These are phyloP conservation scores for Fraxinus latifolia DNA, from an alignment of 305 asterid genomes.

Conservation along the genomic window DNA sequence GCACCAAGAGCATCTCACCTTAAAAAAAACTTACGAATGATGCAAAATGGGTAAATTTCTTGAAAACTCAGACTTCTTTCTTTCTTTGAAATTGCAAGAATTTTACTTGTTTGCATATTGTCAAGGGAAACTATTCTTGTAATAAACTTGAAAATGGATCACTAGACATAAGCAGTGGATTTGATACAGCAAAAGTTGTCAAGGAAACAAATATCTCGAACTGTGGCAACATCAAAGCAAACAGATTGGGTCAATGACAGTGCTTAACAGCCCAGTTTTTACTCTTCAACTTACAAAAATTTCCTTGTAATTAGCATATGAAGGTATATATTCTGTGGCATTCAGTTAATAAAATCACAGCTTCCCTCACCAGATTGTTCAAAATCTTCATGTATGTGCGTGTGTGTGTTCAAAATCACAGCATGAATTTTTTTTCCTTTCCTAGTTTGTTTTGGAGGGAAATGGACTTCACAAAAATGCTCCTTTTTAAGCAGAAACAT, in stretches of 20 bases:
- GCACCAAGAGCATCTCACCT: too few species aligned
- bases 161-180: background rate
- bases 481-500: too few species aligned
- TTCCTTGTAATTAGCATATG: too few species aligned
- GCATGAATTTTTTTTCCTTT: too few species aligned
- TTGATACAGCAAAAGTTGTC: background rate
- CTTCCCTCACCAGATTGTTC: background rate
- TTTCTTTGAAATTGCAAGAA: background rate
- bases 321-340: background rate
- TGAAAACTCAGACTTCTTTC: background rate
- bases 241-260: background rate
- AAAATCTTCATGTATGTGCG: background rate
- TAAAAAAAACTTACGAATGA: too few species aligned
- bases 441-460: too few species aligned
- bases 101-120: background rate
- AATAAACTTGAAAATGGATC: background rate
- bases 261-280: background rate
- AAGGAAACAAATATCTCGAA: background rate
- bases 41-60: background rate
- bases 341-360: background rate
- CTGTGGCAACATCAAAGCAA: background rate
- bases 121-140: background rate
- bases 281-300: too few species aligned
- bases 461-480: too few species aligned
- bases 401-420: too few species aligned